These are phyloP conservation scores for Microcos paniculata DNA, from an alignment of 345 rosid species.

Conservation along the genomic window DNA sequence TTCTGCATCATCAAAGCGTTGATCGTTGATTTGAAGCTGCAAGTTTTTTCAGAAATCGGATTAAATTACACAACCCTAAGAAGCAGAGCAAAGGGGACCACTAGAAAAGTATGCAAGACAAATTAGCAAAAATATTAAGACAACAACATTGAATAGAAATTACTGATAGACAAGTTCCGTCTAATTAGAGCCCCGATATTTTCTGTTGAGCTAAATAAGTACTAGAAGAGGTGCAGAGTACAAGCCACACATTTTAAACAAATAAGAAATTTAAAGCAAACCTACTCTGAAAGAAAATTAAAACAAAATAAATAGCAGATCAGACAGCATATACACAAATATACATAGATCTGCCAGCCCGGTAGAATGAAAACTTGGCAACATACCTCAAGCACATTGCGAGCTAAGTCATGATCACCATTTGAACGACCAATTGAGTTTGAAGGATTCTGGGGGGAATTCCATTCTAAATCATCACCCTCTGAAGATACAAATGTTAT, in stretches of 20 bases:
- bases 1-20: slow-evolving; percentile 92
- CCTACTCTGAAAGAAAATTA: not conserved
- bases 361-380: not conserved
- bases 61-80: not conserved
- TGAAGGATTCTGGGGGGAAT: slow-evolving; percentile 44
- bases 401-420: slow-evolving; percentile 69
- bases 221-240: not conserved
- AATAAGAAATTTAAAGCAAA: not conserved
- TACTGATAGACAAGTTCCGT: not conserved
- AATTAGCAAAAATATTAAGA: not conserved
- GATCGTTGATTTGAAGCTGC: slow-evolving; percentile 86
- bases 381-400: slow-evolving; percentile 69
- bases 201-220: not conserved
- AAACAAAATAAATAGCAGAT: not conserved
- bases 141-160: not conserved
- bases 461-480: slow-evolving; percentile 56
- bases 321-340: not conserved
- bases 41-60: not conserved
- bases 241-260: not conserved
- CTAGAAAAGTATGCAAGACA: not conserved
- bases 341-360: not conserved
- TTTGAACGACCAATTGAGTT: slow-evolving; percentile 80
- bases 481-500: slow-evolving; percentile 26
- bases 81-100: not conserved
- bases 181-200: not conserved